Conservation (phyloP, 2,329 filamentous ascomycete species). For the Biscogniauxia mediterranea region DNA sequence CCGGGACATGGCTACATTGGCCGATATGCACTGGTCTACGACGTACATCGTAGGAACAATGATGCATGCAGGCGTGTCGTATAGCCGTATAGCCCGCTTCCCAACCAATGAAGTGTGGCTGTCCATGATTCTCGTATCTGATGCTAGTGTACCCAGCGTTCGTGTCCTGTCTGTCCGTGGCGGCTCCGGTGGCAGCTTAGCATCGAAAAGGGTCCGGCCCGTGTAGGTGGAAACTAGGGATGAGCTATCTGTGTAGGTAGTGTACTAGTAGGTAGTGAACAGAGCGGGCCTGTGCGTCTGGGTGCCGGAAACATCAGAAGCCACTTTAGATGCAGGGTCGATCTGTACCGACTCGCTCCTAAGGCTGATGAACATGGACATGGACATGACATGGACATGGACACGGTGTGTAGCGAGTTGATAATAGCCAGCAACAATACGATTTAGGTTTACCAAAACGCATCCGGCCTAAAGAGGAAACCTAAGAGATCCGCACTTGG, state of each 20-base stretch:
- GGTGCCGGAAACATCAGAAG: slow-evolving; percentile 12
- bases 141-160: not conserved
- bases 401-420: not conserved
- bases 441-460: not conserved
- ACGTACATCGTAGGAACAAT: not conserved
- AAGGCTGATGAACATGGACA: not conserved
- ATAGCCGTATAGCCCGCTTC: not conserved
- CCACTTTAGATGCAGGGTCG: not conserved
- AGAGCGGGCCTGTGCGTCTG: slow-evolving; percentile 24
- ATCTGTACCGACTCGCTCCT: not conserved
- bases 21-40: no score
- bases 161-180: not conserved
- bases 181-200: not conserved
- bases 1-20: no score
- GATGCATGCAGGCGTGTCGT: not conserved
- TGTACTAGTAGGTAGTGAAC: no score
- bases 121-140: no score
- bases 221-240: slow-evolving; percentile 16
- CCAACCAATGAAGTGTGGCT: not conserved
- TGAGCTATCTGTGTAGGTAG: slow-evolving; percentile 10
- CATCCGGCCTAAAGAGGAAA: not conserved
- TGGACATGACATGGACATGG: not conserved
- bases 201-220: slow-evolving; percentile 9
- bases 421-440: not conserved
- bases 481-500: not conserved